Conservation (phyloP, 169 alveolate genomes). For the Theileria equi region DNA sequence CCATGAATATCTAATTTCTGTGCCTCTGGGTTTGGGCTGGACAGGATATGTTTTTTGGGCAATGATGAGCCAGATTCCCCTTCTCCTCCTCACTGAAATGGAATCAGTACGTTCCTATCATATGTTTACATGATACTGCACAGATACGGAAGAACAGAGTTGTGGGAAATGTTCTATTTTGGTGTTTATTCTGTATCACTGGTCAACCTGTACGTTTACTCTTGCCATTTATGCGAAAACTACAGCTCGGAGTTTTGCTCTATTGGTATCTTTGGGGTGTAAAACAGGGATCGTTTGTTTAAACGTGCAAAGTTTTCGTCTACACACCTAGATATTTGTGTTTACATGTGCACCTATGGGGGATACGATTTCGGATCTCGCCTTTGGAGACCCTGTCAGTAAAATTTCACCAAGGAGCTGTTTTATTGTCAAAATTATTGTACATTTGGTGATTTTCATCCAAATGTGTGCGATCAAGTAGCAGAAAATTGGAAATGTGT, state of each 20-base stretch:
- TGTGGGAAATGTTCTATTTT: slow-evolving; percentile 86
- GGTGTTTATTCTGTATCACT: slow-evolving; percentile 89
- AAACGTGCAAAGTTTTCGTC: neutral
- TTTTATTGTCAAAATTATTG: neutral
- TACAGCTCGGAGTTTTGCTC: slow-evolving; percentile 58
- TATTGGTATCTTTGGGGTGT: slow-evolving; percentile 74
- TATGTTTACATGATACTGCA: neutral
- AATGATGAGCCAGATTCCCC: slow-evolving; percentile 73
- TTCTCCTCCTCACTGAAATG: slow-evolving; percentile 67
- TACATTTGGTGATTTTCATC: neutral
- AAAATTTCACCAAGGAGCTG: too few species aligned
- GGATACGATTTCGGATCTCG: neutral
- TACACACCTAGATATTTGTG: neutral
- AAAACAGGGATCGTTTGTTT: slow-evolving; percentile 59
- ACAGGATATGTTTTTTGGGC: slow-evolving; percentile 84
- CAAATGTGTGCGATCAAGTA: neutral
- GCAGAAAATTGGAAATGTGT: neutral
- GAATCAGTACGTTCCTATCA: slow-evolving; percentile 48
- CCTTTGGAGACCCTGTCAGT: too few species aligned
- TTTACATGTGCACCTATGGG: slow-evolving; percentile 21
- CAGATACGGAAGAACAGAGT: slow-evolving; percentile 79
- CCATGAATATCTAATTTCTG: slow-evolving; percentile 85
- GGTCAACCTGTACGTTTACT: slow-evolving; percentile 88
- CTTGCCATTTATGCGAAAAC: neutral
- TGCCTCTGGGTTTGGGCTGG: slow-evolving; percentile 88